A percentile compares a stretch with the other conserved stretches of the same genome.
Evolutionary conservation across 768 basidiomycete species (phyloP).

Genomic region (Tulasnella sp.): DNA sequence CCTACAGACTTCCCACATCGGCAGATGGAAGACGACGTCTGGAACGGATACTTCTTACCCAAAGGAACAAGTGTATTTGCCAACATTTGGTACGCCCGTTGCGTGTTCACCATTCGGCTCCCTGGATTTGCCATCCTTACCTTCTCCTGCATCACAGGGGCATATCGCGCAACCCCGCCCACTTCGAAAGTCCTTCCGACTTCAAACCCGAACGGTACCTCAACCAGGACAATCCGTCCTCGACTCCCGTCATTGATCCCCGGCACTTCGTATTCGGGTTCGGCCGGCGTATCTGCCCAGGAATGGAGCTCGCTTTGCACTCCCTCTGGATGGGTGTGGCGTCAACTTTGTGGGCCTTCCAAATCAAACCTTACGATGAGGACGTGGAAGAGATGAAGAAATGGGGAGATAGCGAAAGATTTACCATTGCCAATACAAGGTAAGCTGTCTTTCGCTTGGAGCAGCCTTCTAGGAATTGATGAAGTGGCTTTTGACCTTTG

Average conservation of each 20-base stretch:
- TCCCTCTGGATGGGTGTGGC: background rate
- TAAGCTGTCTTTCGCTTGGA: background rate
- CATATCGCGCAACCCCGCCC: background rate
- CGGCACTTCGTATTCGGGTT: background rate
- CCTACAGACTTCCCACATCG: background rate
- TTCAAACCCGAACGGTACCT: background rate
- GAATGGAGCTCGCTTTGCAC: background rate
- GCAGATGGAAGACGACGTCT: constrained; percentile 19
- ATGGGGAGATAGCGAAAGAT: background rate
- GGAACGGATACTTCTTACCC: constrained; percentile 23
- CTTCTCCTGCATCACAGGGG: background rate
- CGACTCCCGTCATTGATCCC: background rate
- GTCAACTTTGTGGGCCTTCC: background rate
- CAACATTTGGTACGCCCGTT: background rate
- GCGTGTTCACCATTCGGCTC: background rate
- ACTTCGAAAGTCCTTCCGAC: background rate
- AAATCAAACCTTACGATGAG: background rate
- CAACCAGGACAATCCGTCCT: background rate
- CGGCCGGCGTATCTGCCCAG: background rate
- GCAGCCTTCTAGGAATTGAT: background rate
- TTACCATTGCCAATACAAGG: background rate
- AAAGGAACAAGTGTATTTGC: background rate
- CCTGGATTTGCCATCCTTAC: background rate
- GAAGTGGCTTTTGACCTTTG: background rate
- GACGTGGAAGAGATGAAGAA: background rate